Percentiles rank a stretch among this genome's conserved stretches.
Evolutionary conservation across 164 flowering plant species (phyloP).

Genomic region (Buxus sempervirens): DNA sequence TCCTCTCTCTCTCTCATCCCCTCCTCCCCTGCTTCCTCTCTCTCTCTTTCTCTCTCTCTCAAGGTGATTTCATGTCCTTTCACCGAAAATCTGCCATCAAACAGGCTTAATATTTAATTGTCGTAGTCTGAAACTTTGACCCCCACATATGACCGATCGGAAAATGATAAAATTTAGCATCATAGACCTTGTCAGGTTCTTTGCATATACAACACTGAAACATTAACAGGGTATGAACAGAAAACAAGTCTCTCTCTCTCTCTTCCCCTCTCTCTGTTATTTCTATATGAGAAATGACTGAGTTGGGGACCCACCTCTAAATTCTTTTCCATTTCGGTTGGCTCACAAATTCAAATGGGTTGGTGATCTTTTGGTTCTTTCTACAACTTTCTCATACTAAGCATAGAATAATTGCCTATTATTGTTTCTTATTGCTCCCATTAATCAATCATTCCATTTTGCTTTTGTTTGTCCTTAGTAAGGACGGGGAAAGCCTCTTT

Average conservation of each 20-base stretch:
- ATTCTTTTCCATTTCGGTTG: constrained; percentile 17
- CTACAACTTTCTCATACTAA: not conserved
- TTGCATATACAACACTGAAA: constrained; percentile 19
- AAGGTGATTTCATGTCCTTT: constrained; percentile 38
- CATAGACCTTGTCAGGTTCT: constrained; percentile 51
- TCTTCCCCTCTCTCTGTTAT: not conserved
- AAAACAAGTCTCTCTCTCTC: not conserved
- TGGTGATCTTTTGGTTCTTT: constrained; percentile 22
- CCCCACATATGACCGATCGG: constrained; percentile 46
- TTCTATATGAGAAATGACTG: not conserved
- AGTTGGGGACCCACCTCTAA: constrained; percentile 20
- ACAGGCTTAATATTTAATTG: constrained; percentile 25
- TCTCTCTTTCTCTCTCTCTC: constrained; percentile 10
- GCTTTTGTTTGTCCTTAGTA: not conserved
- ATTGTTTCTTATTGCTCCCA: not conserved
- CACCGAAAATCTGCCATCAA: constrained; percentile 53
- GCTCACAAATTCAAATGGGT: constrained; percentile 30
- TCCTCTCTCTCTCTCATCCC: constrained; percentile 5
- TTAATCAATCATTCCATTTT: not conserved
- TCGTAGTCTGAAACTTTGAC: constrained; percentile 40
- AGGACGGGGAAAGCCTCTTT: not conserved
- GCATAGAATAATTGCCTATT: constrained; percentile 4
- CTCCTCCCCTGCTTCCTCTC: not conserved
- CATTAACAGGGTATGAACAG: constrained; percentile 8
- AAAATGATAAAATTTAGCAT: constrained; percentile 40